Conservation (phyloP, 2,329 filamentous ascomycete species). For the Fusarium buharicum region DNA sequence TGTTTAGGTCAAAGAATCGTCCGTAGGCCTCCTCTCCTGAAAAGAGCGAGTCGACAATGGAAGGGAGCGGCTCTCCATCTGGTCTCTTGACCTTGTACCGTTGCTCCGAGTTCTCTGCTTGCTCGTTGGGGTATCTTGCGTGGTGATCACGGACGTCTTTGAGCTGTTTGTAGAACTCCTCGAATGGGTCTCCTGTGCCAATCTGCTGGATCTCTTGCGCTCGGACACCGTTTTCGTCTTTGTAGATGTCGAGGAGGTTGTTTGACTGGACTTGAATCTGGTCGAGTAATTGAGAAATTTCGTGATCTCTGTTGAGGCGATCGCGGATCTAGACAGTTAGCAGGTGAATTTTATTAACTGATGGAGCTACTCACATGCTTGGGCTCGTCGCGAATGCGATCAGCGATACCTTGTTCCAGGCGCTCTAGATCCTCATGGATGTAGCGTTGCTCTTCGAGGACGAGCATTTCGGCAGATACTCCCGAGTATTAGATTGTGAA, state of each 20-base stretch:
- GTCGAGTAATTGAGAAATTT: conserved; percentile 85
- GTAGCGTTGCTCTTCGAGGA: conserved; percentile 92
- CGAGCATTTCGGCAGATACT: conserved; percentile 68
- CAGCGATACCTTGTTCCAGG: conserved; percentile 91
- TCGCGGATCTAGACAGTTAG: conserved; percentile 76
- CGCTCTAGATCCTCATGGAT: conserved; percentile 97
- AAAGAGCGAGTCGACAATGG: conserved; percentile 89
- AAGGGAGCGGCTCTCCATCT: conserved; percentile 70
- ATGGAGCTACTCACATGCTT: conserved; percentile 72
- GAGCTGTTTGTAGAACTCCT: conserved; percentile 89
- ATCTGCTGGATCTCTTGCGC: conserved; percentile 85
- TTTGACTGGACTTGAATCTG: conserved; percentile 89
- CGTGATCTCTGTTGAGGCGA: conserved; percentile 88
- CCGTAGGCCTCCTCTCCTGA: conserved; percentile 95
- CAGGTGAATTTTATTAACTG: conserved; percentile 1
- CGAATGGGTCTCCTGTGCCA: conserved; percentile 85
- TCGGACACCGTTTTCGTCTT: conserved; percentile 77
- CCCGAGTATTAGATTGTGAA: neutral
- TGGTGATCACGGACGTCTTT: conserved; percentile 87
- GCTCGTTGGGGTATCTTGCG: conserved; percentile 90
- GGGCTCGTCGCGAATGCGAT: conserved; percentile 88
- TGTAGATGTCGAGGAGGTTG: conserved; percentile 84
- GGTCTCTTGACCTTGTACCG: conserved; percentile 80
- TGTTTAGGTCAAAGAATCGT: conserved; percentile 89
- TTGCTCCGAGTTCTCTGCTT: conserved; percentile 92